A percentile compares a stretch with the other conserved stretches of the same genome.
Evolutionary conservation across 805 yeast species (phyloP).

Genomic region (Jamesozyma gamospora): DNA sequence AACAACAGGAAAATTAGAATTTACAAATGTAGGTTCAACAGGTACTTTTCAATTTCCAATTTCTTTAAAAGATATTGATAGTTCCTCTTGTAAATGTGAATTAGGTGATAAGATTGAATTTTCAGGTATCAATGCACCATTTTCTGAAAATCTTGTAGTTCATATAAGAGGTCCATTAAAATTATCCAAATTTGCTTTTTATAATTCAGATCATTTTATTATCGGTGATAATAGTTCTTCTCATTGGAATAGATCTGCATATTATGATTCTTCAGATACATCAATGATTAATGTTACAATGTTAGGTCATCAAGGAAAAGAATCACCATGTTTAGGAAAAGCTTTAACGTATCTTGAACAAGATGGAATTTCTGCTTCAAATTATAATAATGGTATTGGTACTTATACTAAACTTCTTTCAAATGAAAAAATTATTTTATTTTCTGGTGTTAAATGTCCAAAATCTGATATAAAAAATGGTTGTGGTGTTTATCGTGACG

Average conservation of each 20-base stretch:
- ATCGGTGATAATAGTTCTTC: conserved; percentile 18
- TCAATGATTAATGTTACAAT: conserved; percentile 59
- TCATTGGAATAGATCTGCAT: conserved; percentile 50
- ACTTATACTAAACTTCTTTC: conserved; percentile 40
- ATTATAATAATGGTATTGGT: conserved; percentile 38
- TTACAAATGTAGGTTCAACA: background rate
- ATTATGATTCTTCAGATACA: conserved; percentile 33
- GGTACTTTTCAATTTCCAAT: background rate
- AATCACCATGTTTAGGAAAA: conserved; percentile 52
- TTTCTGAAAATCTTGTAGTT: conserved; percentile 54
- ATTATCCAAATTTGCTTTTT: conserved; percentile 49
- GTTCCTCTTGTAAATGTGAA: background rate
- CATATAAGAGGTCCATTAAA: conserved; percentile 65
- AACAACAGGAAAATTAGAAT: too few species aligned
- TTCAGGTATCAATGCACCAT: conserved; percentile 52
- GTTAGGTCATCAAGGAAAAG: conserved; percentile 48
- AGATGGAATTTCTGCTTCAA: conserved; percentile 40
- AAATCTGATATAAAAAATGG: conserved; percentile 43
- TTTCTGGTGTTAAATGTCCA: conserved; percentile 47
- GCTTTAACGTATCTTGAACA: conserved; percentile 51
- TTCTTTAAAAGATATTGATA: background rate
- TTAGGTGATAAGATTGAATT: conserved; percentile 1
- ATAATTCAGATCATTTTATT: conserved; percentile 34
- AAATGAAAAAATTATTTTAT: conserved; percentile 49
- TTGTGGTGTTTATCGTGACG: conserved; percentile 64